phyloP scores from a whole-genome alignment of 2,329 filamentous ascomycete species.

The Exophiala bonariae region DNA sequence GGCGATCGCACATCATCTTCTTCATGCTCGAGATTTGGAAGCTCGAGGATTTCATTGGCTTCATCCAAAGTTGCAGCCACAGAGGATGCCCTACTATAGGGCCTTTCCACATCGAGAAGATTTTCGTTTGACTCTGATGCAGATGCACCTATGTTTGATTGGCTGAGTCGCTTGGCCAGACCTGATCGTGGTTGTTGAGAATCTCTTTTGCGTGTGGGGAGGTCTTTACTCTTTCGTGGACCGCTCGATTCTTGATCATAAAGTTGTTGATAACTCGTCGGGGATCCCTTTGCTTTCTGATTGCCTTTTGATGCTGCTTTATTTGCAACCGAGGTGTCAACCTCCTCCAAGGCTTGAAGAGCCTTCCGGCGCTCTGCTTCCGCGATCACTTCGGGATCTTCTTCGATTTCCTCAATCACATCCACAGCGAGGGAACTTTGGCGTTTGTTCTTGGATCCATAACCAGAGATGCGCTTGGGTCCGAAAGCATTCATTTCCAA shows the following conservation, averaged over 20 bases:
- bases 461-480: slow-evolving; percentile 3
- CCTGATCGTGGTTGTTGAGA: slow-evolving; percentile 20
- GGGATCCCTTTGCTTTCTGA: background rate
- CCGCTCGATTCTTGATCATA: background rate
- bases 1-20: slow-evolving; percentile 32
- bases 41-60: slow-evolving; percentile 24
- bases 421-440: slow-evolving; percentile 25
- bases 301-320: background rate
- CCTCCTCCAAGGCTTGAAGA: slow-evolving; percentile 81
- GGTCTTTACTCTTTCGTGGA: background rate
- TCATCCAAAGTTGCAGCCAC: slow-evolving; percentile 27
- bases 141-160: background rate
- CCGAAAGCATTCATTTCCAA: slow-evolving; percentile 23
- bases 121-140: slow-evolving; percentile 24
- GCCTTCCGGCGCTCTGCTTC: slow-evolving; percentile 77
- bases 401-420: slow-evolving; percentile 26
- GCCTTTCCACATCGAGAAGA: slow-evolving; percentile 17
- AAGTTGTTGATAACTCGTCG: background rate
- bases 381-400: slow-evolving; percentile 28
- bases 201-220: slow-evolving; percentile 5
- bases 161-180: slow-evolving; percentile 15
- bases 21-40: slow-evolving; percentile 12
- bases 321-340: slow-evolving; percentile 34
- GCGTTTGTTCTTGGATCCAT: slow-evolving; percentile 20
- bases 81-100: slow-evolving; percentile 25